These are phyloP conservation scores for Irpex sp. DNA, from an alignment of 1,284 basidiomycete species.

Conservation along the genomic window DNA sequence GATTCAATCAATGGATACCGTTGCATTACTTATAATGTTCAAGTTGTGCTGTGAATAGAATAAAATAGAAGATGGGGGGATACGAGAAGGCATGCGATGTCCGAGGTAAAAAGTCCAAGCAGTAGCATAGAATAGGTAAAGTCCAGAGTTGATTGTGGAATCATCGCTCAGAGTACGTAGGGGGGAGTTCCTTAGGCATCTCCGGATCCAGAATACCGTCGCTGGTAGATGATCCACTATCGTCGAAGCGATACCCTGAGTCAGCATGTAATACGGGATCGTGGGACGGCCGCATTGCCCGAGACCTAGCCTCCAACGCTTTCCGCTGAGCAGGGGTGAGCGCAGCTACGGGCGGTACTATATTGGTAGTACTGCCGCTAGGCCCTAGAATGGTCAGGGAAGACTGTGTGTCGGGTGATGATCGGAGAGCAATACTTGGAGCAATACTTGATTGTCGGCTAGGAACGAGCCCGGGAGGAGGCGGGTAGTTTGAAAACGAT, in stretches of 20 bases:
- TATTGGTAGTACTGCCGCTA: neutral
- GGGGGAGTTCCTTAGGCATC: conserved; percentile 18
- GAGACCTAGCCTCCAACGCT: conserved; percentile 13
- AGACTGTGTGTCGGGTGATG: neutral
- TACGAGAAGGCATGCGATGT: neutral
- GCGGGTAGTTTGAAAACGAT: neutral
- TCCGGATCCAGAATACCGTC: neutral
- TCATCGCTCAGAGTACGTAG: conserved; percentile 22
- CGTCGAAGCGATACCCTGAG: conserved; percentile 23
- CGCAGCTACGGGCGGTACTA: neutral
- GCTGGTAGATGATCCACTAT: conserved; percentile 11
- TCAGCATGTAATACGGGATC: conserved; percentile 17
- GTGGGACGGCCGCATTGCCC: neutral
- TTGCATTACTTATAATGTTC: no score
- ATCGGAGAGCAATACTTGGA: neutral
- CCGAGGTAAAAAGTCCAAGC: neutral
- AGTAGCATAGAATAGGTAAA: neutral
- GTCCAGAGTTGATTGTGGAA: neutral
- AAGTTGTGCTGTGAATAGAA: no score
- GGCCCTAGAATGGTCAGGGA: neutral
- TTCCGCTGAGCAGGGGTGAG: conserved; percentile 18
- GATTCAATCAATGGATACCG: no score
- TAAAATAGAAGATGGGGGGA: neutral
- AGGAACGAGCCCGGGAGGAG: neutral
- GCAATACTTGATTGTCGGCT: neutral